Conservation (phyloP, 179 eudicot genomes). For the Spergularia azorica region DNA sequence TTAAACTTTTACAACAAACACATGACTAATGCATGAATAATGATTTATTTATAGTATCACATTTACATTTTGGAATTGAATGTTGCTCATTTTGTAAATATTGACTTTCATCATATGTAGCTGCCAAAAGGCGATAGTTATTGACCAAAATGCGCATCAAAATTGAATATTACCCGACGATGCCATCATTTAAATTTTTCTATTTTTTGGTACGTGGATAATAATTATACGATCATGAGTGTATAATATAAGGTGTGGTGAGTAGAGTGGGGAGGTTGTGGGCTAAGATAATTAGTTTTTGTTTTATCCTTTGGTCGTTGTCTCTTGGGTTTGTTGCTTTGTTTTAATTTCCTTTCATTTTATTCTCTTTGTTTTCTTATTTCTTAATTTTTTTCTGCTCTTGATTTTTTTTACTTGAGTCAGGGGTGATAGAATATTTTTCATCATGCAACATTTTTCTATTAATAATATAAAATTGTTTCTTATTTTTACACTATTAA, state of each 20-base stretch:
- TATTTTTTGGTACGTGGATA: neutral
- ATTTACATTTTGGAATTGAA: too few species aligned
- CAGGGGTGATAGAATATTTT: constrained; percentile 42
- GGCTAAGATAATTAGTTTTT: constrained; percentile 27
- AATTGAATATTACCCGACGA: too few species aligned
- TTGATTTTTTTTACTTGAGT: constrained; percentile 28
- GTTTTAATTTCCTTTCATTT: constrained; percentile 35
- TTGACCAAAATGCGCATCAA: too few species aligned
- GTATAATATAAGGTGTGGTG: constrained; percentile 30
- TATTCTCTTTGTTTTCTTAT: constrained; percentile 42
- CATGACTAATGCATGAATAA: too few species aligned
- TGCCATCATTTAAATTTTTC: too few species aligned
- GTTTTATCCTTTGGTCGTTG: constrained; percentile 36
- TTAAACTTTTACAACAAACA: too few species aligned
- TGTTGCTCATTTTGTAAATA: too few species aligned
- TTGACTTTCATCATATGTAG: too few species aligned
- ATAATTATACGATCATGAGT: constrained; percentile 27
- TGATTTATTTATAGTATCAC: too few species aligned
- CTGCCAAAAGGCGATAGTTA: too few species aligned
- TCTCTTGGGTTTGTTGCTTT: constrained; percentile 41
- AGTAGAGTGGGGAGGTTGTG: constrained; percentile 27
- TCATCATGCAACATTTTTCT: constrained; percentile 20
- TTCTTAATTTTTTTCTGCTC: constrained; percentile 17
- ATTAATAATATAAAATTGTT: too few species aligned
- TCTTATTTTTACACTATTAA: neutral